Evolutionary conservation across 2,329 filamentous ascomycete genomes (phyloP).

Genomic region (Botrytis fragariae): DNA sequence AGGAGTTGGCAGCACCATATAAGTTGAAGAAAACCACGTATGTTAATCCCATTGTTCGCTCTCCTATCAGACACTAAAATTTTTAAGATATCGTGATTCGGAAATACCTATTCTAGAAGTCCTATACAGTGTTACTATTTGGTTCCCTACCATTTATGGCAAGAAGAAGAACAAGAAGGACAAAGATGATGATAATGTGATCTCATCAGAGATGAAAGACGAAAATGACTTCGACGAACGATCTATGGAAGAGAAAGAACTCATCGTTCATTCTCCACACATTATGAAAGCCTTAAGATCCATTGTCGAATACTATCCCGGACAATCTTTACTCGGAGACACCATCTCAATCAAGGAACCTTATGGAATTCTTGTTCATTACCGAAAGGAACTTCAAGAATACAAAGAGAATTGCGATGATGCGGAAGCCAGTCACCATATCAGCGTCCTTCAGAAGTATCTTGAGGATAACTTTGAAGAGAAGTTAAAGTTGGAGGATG

Average conservation of each 20-base stretch:
- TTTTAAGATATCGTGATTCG: constrained; percentile 24
- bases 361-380: constrained; percentile 41
- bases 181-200: constrained; percentile 18
- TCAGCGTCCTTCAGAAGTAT: constrained; percentile 27
- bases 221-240: constrained; percentile 28
- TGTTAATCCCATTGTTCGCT: neutral
- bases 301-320: constrained; percentile 31
- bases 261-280: constrained; percentile 30
- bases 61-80: neutral
- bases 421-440: constrained; percentile 28
- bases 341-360: constrained; percentile 37
- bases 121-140: constrained; percentile 29
- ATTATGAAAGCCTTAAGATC: constrained; percentile 31
- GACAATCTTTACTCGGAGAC: constrained; percentile 27
- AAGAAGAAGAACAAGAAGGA: constrained; percentile 25
- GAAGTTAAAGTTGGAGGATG: constrained; percentile 28
- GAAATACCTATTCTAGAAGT: constrained; percentile 30
- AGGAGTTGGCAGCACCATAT: constrained; percentile 27
- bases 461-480: constrained; percentile 30
- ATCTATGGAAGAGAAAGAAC: constrained; percentile 31
- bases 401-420: constrained; percentile 28
- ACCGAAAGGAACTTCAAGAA: constrained; percentile 29
- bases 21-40: constrained; percentile 29
- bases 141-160: constrained; percentile 30
- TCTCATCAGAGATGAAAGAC: constrained; percentile 2